Base-by-base conservation (phyloP, 2,329 filamentous ascomycete species). In the Cercospora sp. region DNA sequence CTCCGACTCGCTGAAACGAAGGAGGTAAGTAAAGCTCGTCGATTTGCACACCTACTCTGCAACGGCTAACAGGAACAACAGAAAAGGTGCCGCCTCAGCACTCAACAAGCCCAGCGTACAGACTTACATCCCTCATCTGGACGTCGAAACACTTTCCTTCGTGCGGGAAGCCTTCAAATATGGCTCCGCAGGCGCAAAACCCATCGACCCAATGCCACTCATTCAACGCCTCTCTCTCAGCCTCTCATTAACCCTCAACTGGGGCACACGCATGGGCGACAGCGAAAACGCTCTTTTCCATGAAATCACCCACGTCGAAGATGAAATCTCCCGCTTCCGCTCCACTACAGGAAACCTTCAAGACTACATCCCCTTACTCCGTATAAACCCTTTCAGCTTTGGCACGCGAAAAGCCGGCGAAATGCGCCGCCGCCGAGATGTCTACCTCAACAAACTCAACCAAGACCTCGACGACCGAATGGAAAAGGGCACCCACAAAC, bases 191-290 rank as follows among this genome's bases (percentile, higher is more conserved):
- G 89, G 89, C 0, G 78, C 79, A 0, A 79, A 79, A 1, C 82
- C 86, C 0, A 84, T 90, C 0, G 87, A 91, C 66, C 88, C 88
- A 0, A 88, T 90, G 86, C 87, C 88, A 0, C 88, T 89, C 85
- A 89, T 90, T 57, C 88, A 90, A 73, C 85, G 88, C 0, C 81
- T 90, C 0, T 86, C 84, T 12, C 78, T 90, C 3, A 88, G 85
- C n/a, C 80, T 90, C 3, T 84, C 87, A 0, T 77, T 90, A 28
- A 90, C 88, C 0, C 79, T 90, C 16, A 90, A 90, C 74, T 91
- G 88, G 87, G 89, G 89, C 0, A 84, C 85, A 0, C 83, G 89
- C 0, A 85, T 91, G 77, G 82, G 81, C 12, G 86, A 83, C 16
- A 84, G 88, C 65, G 81, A 89, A n/a, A 84, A 88, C 64, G 80